These are phyloP conservation scores for Diaporthe caulivora DNA, from an alignment of 2,329 filamentous ascomycete species.

Conservation along the genomic window DNA sequence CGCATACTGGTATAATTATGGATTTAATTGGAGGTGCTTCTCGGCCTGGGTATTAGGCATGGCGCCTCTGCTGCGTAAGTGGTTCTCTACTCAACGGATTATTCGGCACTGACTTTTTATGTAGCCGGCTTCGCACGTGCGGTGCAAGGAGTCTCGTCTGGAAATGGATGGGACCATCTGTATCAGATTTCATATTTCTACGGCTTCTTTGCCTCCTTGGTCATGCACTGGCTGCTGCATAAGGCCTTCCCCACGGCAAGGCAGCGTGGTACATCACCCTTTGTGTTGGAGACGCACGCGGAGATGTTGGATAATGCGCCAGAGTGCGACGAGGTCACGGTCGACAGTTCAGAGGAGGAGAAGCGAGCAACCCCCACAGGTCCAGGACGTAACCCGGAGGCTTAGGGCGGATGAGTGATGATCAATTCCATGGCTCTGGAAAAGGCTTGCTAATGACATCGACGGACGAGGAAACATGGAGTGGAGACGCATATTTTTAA, in stretches of 20 bases:
- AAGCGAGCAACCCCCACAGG: neutral
- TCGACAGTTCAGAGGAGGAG: slow-evolving; percentile 11
- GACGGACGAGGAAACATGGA: neutral
- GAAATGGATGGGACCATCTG: slow-evolving; percentile 48
- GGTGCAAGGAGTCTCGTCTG: slow-evolving; percentile 41
- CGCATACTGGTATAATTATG: slow-evolving; percentile 58
- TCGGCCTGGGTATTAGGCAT: slow-evolving; percentile 55
- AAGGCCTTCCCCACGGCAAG: slow-evolving; percentile 43
- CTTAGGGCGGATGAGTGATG: neutral
- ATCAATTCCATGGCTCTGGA: too few relatives aligned
- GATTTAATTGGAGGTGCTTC: slow-evolving; percentile 59
- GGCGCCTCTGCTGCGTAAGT: slow-evolving; percentile 48
- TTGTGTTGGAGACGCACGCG: slow-evolving; percentile 45
- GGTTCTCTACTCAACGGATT: neutral
- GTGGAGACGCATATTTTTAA: too few relatives aligned
- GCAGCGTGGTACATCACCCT: slow-evolving; percentile 45
- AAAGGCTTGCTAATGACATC: neutral
- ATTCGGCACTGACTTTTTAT: neutral
- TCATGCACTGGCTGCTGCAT: slow-evolving; percentile 43
- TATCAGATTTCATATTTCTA: slow-evolving; percentile 49
- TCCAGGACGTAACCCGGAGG: neutral
- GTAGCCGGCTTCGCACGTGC: slow-evolving; percentile 46
- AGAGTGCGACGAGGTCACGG: slow-evolving; percentile 8
- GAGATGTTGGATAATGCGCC: slow-evolving; percentile 27
- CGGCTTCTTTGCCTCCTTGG: slow-evolving; percentile 45